Conservation (phyloP, 169 alveolate genomes). For the Eimeria tenella region DNA sequence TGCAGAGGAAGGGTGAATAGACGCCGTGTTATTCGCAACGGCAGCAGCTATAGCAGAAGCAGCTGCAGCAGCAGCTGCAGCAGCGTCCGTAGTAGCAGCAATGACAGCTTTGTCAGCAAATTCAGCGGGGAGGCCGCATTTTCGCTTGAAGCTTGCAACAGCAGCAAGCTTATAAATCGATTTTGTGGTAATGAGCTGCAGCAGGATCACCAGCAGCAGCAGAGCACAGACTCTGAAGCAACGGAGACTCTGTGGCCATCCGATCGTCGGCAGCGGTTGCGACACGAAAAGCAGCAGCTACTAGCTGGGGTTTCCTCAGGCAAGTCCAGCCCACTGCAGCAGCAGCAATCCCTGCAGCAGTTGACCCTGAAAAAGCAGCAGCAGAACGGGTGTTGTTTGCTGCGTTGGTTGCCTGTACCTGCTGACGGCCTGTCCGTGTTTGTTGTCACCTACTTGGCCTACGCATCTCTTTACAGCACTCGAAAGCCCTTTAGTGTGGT, state of each 20-base stretch:
- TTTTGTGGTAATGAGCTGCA: neutral
- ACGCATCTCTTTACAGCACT: conserved; percentile 80
- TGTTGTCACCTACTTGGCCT: conserved; percentile 79
- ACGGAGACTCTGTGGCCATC: neutral
- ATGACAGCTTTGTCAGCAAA: conserved; percentile 1
- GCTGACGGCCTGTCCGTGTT: conserved; percentile 22
- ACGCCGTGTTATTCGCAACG: neutral
- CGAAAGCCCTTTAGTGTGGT: conserved; percentile 85
- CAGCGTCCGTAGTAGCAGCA: conserved; percentile 29
- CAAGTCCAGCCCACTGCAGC: neutral
- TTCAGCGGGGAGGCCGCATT: neutral
- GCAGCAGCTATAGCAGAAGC: conserved; percentile 20
- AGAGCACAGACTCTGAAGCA: conserved; percentile 29
- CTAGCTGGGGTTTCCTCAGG: neutral
- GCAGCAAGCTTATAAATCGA: neutral
- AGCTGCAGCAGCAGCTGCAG: conserved; percentile 44
- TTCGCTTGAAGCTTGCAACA: neutral
- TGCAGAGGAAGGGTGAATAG: conserved; percentile 19
- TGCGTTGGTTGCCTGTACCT: conserved; percentile 17
- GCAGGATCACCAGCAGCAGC: conserved; percentile 18
- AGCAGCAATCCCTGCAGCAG: neutral
- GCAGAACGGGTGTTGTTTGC: neutral
- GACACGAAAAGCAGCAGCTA: conserved; percentile 2
- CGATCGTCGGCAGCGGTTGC: neutral
- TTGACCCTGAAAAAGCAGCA: neutral